Base-by-base conservation (phyloP, 2,329 filamentous ascomycete species). In the Myriosclerotinia scirpicola region DNA sequence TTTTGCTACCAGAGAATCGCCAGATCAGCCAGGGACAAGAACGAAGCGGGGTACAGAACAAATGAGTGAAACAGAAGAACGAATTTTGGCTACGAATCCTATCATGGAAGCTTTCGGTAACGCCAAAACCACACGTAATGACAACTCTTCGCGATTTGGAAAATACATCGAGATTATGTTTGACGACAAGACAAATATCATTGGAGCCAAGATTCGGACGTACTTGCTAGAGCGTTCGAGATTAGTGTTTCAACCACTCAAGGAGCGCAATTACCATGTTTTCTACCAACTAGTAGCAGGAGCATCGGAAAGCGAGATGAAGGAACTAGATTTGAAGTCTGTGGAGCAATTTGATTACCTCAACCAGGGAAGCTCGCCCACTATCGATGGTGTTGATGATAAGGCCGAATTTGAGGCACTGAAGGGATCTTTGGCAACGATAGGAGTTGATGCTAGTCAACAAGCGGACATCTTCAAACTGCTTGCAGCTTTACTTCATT, bases 131-230 rank as follows among this genome's bases (percentile, higher is more conserved):
- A 99, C 95, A 14, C 87, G 95, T 78, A 99, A 99, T 81, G 95
- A 99, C 81, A 99, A 99, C 81, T 99, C 95, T 54, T 99, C 95
- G 53, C 88, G 95, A 76, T 99, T 99, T 80, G 95, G 95, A 78
- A 99, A 99, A 84, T 99, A 99, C 79, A 98, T 99, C 74, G 95
- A 99, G 81, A 99, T 99, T 77, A 94, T 98, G 92, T 99, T 99
- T 79, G 93, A 98, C 80, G 87, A 92, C 70, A 87, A 90, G 75
- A 97, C 92, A 69, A 95, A 96, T 78, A 99, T 99, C 75, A 97
- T 98, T 76, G 95, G 95, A 73, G 95, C 95, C 66, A 96, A 96
- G 82, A 99, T 99, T 76, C 87, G 95, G 74, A 97, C 93, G 66
- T 99, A 99, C 76, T 83, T 99, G 72, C 83, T 99, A 54, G 95